A percentile compares a stretch with the other conserved stretches of the same genome.
Evolutionary conservation across 371 early-diverging fungal genomes (phyloP).

Genomic region (Capniomyces stellatus): DNA sequence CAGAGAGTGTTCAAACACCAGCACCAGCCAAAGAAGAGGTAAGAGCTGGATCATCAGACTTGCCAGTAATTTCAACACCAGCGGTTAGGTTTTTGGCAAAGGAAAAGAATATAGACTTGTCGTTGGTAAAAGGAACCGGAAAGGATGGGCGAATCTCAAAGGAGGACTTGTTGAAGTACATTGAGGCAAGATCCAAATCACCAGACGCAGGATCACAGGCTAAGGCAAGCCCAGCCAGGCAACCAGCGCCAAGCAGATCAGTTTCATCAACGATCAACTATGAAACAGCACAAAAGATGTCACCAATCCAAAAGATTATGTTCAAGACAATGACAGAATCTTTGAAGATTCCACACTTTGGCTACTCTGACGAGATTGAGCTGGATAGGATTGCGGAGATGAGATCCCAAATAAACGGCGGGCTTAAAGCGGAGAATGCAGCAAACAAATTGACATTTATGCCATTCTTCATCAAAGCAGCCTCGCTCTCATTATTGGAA

Average conservation of each 20-base stretch:
- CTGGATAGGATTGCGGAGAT: conserved; percentile 46
- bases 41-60: conserved; percentile 9
- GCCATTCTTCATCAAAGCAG: conserved; percentile 90
- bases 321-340: conserved; percentile 89
- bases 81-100: conserved; percentile 80
- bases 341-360: conserved; percentile 83
- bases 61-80: conserved; percentile 54
- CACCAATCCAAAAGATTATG: conserved; percentile 86
- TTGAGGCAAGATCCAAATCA: too few relatives aligned
- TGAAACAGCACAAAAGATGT: conserved; percentile 37
- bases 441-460: conserved; percentile 65
- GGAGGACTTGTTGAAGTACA: conserved; percentile 62
- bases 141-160: conserved; percentile 74
- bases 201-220: too few relatives aligned
- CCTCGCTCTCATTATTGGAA: conserved; percentile 58
- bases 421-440: conserved; percentile 21
- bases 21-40: neutral
- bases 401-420: conserved; percentile 46
- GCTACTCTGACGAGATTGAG: conserved; percentile 79
- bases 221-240: neutral
- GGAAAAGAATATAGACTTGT: conserved; percentile 59
- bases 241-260: conserved; percentile 9
- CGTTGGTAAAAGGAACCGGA: conserved; percentile 55
- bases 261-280: conserved; percentile 7
- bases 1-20: conserved; percentile 6